Conservation (phyloP, 306 rosid species). For the Rosa lucieae region DNA sequence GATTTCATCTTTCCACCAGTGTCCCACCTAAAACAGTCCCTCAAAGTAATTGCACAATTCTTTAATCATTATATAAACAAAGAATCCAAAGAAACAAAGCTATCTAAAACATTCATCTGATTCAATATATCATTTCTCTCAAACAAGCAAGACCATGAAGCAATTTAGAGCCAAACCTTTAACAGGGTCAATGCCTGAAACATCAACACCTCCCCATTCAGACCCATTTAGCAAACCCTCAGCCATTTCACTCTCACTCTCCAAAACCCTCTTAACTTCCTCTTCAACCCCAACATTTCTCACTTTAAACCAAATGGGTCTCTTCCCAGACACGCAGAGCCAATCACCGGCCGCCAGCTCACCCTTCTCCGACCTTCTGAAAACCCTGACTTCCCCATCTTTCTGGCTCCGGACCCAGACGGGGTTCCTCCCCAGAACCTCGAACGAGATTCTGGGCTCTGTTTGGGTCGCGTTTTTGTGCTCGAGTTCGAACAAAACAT, state of each 20-base stretch:
- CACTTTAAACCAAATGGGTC: constrained; percentile 57
- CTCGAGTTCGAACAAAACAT: constrained; percentile 42
- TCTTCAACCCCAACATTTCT: constrained; percentile 28
- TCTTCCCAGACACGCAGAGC: constrained; percentile 59
- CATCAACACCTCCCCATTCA: constrained; percentile 39
- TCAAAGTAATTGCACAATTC: not conserved
- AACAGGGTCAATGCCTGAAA: constrained; percentile 62
- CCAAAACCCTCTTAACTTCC: constrained; percentile 15
- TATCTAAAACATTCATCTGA: not conserved
- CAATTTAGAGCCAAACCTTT: constrained; percentile 51
- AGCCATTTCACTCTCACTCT: constrained; percentile 16
- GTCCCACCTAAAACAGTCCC: not conserved
- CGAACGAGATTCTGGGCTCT: constrained; percentile 54
- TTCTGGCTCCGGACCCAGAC: constrained; percentile 53
- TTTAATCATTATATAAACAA: not conserved
- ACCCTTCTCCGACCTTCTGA: constrained; percentile 60
- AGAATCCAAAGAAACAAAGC: not conserved
- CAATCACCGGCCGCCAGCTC: constrained; percentile 58
- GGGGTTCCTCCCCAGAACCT: constrained; percentile 77
- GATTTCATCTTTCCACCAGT: not conserved
- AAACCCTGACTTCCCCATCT: constrained; percentile 35
- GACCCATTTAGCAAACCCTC: constrained; percentile 29
- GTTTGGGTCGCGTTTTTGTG: constrained; percentile 17
- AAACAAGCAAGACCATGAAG: not conserved
- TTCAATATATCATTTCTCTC: constrained; percentile 10